Percentiles rank a stretch among this genome's conserved stretches.
Evolutionary conservation across 140 eudicot species (phyloP).

Genomic region (Ambrosia hybrid): DNA sequence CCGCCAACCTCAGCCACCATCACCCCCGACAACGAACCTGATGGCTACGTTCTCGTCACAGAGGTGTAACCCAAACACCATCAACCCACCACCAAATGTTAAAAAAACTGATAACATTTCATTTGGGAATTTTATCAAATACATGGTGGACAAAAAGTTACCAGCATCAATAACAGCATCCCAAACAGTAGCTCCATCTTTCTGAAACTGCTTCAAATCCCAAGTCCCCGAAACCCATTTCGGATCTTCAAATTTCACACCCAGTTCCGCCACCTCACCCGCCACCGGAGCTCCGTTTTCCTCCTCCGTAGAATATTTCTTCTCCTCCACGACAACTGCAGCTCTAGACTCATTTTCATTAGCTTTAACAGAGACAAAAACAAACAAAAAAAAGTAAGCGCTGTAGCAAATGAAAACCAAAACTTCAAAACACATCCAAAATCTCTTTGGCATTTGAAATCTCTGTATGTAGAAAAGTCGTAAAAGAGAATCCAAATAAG

Average conservation of each 20-base stretch:
- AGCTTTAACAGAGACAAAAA: no score
- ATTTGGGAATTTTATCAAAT: conserved; percentile 18
- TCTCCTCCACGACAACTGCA: conserved; percentile 46
- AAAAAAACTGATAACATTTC: background rate
- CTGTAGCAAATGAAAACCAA: no score
- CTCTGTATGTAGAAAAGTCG: no score
- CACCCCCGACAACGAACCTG: no score
- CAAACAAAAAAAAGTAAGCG: no score
- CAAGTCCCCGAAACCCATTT: conserved; percentile 96
- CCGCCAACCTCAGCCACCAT: no score
- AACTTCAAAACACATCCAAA: no score
- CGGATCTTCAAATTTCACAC: conserved; percentile 50
- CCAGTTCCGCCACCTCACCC: conserved; percentile 28
- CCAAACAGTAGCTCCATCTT: conserved; percentile 81
- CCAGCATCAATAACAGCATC: conserved; percentile 99
- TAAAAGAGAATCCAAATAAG: no score
- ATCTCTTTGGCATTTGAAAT: no score
- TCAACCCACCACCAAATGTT: background rate
- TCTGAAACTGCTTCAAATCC: conserved; percentile 82
- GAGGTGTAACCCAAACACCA: no score
- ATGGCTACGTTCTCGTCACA: no score
- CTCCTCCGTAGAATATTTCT: conserved; percentile 38
- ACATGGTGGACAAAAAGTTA: conserved; percentile 28
- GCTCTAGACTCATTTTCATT: conserved; percentile 71
- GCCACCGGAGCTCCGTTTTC: conserved; percentile 62